Evolutionary conservation across 2,329 filamentous ascomycete genomes (phyloP).

Genomic region (Gyromitra esculenta): DNA sequence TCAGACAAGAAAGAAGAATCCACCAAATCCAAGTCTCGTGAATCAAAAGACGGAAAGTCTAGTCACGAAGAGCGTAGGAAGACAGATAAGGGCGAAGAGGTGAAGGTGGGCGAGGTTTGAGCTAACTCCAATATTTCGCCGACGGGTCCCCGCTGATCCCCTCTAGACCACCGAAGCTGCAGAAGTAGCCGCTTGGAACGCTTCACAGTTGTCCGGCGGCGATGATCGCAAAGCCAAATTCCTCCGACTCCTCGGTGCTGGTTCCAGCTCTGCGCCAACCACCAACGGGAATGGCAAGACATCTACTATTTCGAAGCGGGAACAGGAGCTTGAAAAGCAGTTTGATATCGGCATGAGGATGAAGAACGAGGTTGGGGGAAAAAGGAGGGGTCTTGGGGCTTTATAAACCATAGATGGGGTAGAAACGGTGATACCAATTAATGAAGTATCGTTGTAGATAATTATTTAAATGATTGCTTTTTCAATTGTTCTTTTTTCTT

Average conservation of each 20-base stretch:
- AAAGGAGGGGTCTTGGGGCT: slow-evolving; percentile 67
- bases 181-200: slow-evolving; percentile 40
- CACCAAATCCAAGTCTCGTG: slow-evolving; percentile 16
- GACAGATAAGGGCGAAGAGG: slow-evolving; percentile 11
- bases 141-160: slow-evolving; percentile 52
- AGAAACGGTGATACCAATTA: not conserved
- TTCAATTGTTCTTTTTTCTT: slow-evolving; percentile 16
- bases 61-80: slow-evolving; percentile 13
- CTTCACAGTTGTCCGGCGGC: slow-evolving; percentile 64
- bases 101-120: slow-evolving; percentile 36
- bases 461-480: slow-evolving; percentile 31
- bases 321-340: slow-evolving; percentile 68
- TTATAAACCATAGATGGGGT: slow-evolving; percentile 57
- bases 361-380: slow-evolving; percentile 66
- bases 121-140: not conserved
- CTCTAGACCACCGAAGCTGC: not conserved
- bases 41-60: slow-evolving; percentile 26
- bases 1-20: slow-evolving; percentile 23
- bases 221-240: slow-evolving; percentile 68
- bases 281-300: slow-evolving; percentile 5
- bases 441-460: slow-evolving; percentile 31
- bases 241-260: slow-evolving; percentile 67
- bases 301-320: slow-evolving; percentile 60
- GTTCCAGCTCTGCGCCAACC: slow-evolving; percentile 50
- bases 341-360: slow-evolving; percentile 68